Evolutionary conservation across 768 basidiomycete species (phyloP), one percentile per base, ranked within the genome.

Genomic region (Lactarius hengduanensis): DNA sequence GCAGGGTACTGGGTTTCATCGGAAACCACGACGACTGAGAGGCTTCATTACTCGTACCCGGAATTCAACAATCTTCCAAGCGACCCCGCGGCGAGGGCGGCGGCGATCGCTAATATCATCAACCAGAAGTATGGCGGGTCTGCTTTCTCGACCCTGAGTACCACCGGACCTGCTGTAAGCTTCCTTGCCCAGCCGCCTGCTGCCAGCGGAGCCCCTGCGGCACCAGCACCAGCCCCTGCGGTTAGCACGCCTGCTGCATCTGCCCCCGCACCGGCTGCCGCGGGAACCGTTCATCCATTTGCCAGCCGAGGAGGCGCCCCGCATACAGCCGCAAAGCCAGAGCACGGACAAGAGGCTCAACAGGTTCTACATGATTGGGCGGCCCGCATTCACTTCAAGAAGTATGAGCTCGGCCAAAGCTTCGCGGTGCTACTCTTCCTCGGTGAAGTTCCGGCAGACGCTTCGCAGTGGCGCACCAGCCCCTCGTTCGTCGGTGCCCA

Each of bases 341-440:
- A n/a, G 1, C 32, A 34, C 15, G 26, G 50, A 28, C 47, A 30
- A 26, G 47, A 26, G 41, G 57, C 15, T 47, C 56, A 34, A 43
- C 26, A 0, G 30, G 57, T 32, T 41, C 28, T 63, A 55, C 59
- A 68, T 63, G 81, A 83, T 30, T 84, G 82, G 82, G 74, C 78
- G 0, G 80, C 74, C 7, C 78, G 80, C 43, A 74, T 83, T 54
- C 72, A 73, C 26, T 72, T 77, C 71, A 77, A 80, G 73, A 80
- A 82, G 68, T 79, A 76, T 71, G 82, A 79, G 65, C 68, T 82
- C 40, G 78, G 78, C 3, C 61, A 73, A 5, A 80, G 80, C 72
- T 84, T 81, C 71, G 73, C 74, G n/a, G 75, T 84, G 32, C 71
- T 80, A 22, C 66, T 85, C 59, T 84, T 84, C 80, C 73, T 85